These are phyloP conservation scores for Amoebophrya sp. DNA, from an alignment of 169 alveolate genomes.

Conservation along the genomic window DNA sequence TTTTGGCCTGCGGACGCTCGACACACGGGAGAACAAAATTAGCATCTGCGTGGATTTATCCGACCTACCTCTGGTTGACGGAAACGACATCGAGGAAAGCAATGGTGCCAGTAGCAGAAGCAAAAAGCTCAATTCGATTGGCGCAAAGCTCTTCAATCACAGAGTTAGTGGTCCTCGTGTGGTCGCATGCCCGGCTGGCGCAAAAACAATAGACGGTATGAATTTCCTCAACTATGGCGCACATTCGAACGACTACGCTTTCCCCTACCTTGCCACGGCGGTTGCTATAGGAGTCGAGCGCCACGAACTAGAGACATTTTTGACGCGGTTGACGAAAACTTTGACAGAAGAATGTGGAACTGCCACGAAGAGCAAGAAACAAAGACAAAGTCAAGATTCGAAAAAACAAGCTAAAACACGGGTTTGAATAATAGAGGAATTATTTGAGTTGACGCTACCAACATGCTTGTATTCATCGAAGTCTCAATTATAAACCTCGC, in stretches of 20 bases:
- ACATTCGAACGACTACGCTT: neutral
- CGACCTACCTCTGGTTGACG: neutral
- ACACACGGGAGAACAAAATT: neutral
- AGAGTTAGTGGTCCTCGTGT: neutral
- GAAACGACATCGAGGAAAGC: neutral
- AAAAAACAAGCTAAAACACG: too few species aligned
- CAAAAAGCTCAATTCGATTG: neutral
- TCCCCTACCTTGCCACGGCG: neutral
- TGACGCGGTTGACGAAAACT: neutral
- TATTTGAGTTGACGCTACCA: too few species aligned
- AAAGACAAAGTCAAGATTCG: too few species aligned
- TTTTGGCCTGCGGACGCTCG: neutral
- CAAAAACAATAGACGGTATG: neutral
- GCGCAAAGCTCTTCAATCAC: neutral
- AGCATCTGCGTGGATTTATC: conserved; percentile 30
- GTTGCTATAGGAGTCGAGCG: neutral
- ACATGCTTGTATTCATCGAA: too few species aligned
- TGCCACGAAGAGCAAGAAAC: neutral
- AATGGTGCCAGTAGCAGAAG: neutral
- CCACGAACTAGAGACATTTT: neutral
- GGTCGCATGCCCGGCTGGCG: neutral
- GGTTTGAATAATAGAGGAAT: too few species aligned
- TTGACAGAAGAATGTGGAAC: neutral
- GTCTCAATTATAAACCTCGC: too few species aligned
- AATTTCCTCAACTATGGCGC: neutral